phyloP scores from a whole-genome alignment of 2,329 filamentous ascomycete genomes.

The Colletotrichum sublineola region DNA sequence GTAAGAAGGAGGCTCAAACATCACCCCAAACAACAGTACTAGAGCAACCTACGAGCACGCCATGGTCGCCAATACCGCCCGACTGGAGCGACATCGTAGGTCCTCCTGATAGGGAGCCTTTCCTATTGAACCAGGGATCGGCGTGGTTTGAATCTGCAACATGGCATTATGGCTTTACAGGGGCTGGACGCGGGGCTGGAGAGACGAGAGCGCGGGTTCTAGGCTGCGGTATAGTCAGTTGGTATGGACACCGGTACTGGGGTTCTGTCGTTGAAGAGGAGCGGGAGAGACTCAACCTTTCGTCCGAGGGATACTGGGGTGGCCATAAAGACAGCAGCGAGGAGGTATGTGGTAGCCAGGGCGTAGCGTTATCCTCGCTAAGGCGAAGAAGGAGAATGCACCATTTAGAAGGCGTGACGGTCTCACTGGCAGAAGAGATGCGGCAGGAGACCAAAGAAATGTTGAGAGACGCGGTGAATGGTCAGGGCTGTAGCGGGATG shows the following conservation, averaged over 20 bases:
- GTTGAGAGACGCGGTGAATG: constrained; percentile 44
- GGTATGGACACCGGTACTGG: constrained; percentile 56
- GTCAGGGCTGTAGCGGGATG: constrained; percentile 54
- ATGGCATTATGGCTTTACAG: constrained; percentile 57
- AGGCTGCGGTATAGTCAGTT: constrained; percentile 59
- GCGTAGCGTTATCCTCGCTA: constrained; percentile 50
- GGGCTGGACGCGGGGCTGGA: constrained; percentile 54
- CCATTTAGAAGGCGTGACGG: constrained; percentile 51
- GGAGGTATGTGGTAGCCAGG: constrained; percentile 29
- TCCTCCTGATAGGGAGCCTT: constrained; percentile 52
- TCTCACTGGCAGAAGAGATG: constrained; percentile 52
- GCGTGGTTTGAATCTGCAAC: constrained; percentile 61
- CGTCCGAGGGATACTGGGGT: constrained; percentile 55
- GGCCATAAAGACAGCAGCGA: constrained; percentile 43
- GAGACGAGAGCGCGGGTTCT: constrained; percentile 57
- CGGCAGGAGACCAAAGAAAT: constrained; percentile 49
- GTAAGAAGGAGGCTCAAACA: constrained; percentile 30
- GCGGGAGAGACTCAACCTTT: constrained; percentile 55
- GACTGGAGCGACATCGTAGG: constrained; percentile 50
- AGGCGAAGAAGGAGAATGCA: constrained; percentile 55
- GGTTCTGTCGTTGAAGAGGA: constrained; percentile 50
- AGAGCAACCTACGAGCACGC: constrained; percentile 51
- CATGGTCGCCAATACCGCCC: constrained; percentile 52
- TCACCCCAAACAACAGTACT: constrained; percentile 54
- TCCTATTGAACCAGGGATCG: constrained; percentile 55